Conservation (phyloP, 1,139 yeast species). For the Magnusiomyces sp. region DNA sequence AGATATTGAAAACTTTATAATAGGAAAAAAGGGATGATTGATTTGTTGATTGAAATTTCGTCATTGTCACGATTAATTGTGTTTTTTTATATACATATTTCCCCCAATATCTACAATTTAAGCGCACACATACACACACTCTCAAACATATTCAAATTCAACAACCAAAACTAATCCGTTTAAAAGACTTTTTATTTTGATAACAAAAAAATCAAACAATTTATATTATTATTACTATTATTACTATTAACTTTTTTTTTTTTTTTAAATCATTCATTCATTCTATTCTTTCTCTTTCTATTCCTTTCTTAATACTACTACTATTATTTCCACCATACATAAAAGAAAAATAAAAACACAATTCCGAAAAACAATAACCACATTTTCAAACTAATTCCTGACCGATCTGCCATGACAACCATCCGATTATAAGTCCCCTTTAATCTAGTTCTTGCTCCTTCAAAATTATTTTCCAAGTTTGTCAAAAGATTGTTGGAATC, state of each 20-base stretch:
- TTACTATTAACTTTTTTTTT: not conserved
- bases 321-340: slow-evolving; percentile 53
- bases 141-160: too few relatives aligned
- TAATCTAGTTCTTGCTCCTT: slow-evolving; percentile 39
- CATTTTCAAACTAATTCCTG: slow-evolving; percentile 71
- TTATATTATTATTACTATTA: too few relatives aligned
- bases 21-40: too few relatives aligned
- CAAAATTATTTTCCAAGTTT: slow-evolving; percentile 45
- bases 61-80: too few relatives aligned
- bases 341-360: slow-evolving; percentile 61
- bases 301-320: not conserved
- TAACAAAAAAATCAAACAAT: too few relatives aligned
- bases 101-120: too few relatives aligned
- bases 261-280: not conserved
- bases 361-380: slow-evolving; percentile 65
- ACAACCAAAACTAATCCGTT: too few relatives aligned
- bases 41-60: too few relatives aligned
- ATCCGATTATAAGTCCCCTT: slow-evolving; percentile 64
- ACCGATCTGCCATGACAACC: slow-evolving; percentile 74
- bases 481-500: slow-evolving; percentile 58
- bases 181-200: too few relatives aligned
- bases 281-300: not conserved
- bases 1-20: too few relatives aligned
- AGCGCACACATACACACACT: too few relatives aligned
- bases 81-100: too few relatives aligned